phyloP scores from a whole-genome alignment of 352 stramenopile genomes.

The Phytophthora capsici region DNA sequence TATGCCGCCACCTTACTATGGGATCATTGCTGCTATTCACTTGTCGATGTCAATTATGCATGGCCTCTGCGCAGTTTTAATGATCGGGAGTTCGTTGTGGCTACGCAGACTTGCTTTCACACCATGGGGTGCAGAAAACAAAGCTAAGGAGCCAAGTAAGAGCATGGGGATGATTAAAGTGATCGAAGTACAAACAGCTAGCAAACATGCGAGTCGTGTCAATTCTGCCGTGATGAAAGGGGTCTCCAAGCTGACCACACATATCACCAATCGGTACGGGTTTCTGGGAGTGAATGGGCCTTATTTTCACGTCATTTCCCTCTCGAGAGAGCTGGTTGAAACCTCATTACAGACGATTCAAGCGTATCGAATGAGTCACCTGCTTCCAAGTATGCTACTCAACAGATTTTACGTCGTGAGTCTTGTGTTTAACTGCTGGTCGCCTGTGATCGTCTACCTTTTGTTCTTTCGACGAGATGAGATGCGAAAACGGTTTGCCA shows the following conservation, averaged over 20 bases:
- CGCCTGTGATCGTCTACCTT: slow-evolving; percentile 6
- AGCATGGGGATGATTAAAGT: neutral
- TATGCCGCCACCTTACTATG: slow-evolving; percentile 4
- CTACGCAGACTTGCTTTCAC: slow-evolving; percentile 5
- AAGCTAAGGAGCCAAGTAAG: neutral
- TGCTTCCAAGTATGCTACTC: slow-evolving; percentile 16
- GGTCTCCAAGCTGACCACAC: neutral
- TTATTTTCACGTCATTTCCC: slow-evolving; percentile 8
- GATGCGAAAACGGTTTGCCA: slow-evolving; percentile 11
- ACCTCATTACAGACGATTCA: slow-evolving; percentile 19
- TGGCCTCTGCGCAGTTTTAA: slow-evolving; percentile 2
- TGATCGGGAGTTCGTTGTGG: slow-evolving; percentile 2
- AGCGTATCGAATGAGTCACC: slow-evolving; percentile 29
- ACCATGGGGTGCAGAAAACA: slow-evolving; percentile 5
- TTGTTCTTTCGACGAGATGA: slow-evolving; percentile 2
- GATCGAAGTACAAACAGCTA: neutral
- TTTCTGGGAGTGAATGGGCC: slow-evolving; percentile 20
- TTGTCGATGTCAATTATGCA: neutral
- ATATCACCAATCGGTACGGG: slow-evolving; percentile 13
- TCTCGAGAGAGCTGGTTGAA: slow-evolving; percentile 12
- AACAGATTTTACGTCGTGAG: slow-evolving; percentile 27
- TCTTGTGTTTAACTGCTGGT: slow-evolving; percentile 29
- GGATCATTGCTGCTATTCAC: slow-evolving; percentile 1
- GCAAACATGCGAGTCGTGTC: neutral
- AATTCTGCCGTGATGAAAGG: neutral